A percentile compares a stretch with the other conserved stretches of the same genome.
Conservation (phyloP, 179 eudicot genomes). For the Corrigiola litoralis region DNA sequence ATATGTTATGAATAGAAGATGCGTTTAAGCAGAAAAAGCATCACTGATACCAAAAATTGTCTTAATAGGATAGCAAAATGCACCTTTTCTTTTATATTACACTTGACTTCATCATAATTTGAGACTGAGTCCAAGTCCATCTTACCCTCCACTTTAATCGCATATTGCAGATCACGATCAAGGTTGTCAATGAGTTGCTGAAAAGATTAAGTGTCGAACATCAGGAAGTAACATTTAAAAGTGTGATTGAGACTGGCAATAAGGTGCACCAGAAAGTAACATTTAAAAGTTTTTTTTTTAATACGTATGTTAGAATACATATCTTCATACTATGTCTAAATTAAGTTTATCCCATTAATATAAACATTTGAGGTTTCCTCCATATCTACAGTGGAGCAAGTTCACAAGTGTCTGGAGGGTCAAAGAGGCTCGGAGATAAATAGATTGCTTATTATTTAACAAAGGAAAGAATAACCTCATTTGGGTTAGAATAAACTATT, state of each 20-base stretch:
- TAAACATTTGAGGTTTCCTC: no score
- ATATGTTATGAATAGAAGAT: no score
- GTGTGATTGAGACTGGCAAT: neutral
- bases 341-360: no score
- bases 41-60: slow-evolving; percentile 2
- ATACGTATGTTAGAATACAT: no score
- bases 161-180: slow-evolving; percentile 98
- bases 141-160: slow-evolving; percentile 96
- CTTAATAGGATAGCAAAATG: slow-evolving; percentile 10
- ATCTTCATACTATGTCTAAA: no score
- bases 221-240: slow-evolving; percentile 5
- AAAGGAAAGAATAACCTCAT: no score
- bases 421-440: no score
- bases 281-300: no score
- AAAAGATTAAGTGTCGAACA: slow-evolving; percentile 19
- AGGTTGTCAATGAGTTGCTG: slow-evolving; percentile 90
- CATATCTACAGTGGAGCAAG: no score
- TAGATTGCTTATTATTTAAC: no score
- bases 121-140: slow-evolving; percentile 71
- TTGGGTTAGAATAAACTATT: no score
- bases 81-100: slow-evolving; percentile 81
- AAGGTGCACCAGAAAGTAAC: neutral
- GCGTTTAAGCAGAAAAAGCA: neutral
- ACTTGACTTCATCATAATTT: slow-evolving; percentile 89
- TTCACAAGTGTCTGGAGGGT: no score